Evolutionary conservation across 306 rosid genomes (phyloP).

Genomic region (Trichosanthes truncata): DNA sequence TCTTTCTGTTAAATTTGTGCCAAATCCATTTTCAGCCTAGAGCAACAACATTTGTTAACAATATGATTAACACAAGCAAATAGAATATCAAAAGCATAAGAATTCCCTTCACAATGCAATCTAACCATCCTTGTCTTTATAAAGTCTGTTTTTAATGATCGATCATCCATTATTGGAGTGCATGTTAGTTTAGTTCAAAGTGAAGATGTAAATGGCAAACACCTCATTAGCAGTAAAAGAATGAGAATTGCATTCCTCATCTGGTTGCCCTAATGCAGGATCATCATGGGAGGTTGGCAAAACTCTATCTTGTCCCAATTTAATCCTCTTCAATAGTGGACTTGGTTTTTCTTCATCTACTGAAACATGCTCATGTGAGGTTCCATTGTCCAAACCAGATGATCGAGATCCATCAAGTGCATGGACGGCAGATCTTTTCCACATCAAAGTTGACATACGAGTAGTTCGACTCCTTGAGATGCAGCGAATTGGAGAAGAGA

Average conservation of each 20-base stretch:
- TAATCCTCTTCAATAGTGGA: constrained; percentile 47
- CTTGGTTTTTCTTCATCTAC: constrained; percentile 34
- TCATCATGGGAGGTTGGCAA: constrained; percentile 33
- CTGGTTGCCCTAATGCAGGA: constrained; percentile 33
- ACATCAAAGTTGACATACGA: constrained; percentile 40
- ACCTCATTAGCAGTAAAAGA: constrained; percentile 48
- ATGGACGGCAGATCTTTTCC: constrained; percentile 56
- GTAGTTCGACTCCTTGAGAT: constrained; percentile 68
- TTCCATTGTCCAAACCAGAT: constrained; percentile 33
- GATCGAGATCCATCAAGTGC: constrained; percentile 31
- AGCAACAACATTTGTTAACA: constrained; percentile 3
- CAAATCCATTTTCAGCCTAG: constrained; percentile 52
- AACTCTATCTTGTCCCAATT: constrained; percentile 56
- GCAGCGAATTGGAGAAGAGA: constrained; percentile 70
- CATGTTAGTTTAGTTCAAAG: background rate
- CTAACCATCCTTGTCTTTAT: background rate
- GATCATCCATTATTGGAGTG: background rate
- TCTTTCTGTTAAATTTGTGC: constrained; percentile 27
- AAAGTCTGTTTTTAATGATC: background rate
- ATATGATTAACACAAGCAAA: background rate
- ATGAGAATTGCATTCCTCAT: constrained; percentile 68
- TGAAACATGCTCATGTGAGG: constrained; percentile 28
- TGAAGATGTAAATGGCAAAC: background rate
- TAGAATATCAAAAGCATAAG: background rate
- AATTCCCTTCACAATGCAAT: background rate